A percentile compares a stretch with the other conserved stretches of the same genome.
These are phyloP conservation scores for Arabis alpina DNA, from an alignment of 345 rosid genomes.

Conservation along the genomic window DNA sequence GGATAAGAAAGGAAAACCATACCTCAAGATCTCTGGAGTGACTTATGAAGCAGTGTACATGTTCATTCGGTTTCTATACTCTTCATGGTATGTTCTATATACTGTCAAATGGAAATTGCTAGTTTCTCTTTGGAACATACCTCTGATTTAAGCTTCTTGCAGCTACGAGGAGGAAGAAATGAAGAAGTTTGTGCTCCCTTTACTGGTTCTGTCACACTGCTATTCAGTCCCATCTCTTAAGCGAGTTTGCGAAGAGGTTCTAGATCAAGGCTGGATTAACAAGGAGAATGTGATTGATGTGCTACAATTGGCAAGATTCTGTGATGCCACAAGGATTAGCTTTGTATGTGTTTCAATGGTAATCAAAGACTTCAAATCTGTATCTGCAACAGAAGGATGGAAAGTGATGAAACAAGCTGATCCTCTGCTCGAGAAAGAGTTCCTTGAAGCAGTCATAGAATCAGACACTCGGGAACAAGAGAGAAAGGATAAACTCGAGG, in stretches of 20 bases:
- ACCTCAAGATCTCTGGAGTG: slow-evolving; percentile 67
- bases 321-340: slow-evolving; percentile 69
- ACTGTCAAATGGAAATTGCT: background rate
- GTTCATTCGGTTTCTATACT: slow-evolving; percentile 79
- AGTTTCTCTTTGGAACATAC: slow-evolving; percentile 15
- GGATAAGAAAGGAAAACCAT: slow-evolving; percentile 51
- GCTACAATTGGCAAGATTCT: slow-evolving; percentile 74
- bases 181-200: slow-evolving; percentile 72
- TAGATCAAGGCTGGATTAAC: slow-evolving; percentile 63
- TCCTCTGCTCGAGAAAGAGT: slow-evolving; percentile 82
- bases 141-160: slow-evolving; percentile 34
- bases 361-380: slow-evolving; percentile 71
- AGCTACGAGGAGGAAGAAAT: slow-evolving; percentile 79
- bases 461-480: slow-evolving; percentile 64
- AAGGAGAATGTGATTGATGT: slow-evolving; percentile 83
- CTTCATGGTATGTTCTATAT: slow-evolving; percentile 64
- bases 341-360: slow-evolving; percentile 63
- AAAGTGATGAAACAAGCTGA: slow-evolving; percentile 67
- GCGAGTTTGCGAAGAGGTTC: slow-evolving; percentile 56
- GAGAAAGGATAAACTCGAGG: slow-evolving; percentile 58
- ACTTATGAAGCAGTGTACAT: slow-evolving; percentile 62
- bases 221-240: slow-evolving; percentile 71
- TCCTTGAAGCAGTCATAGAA: slow-evolving; percentile 70
- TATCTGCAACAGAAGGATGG: slow-evolving; percentile 86
- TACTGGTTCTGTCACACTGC: slow-evolving; percentile 77